phyloP scores from a whole-genome alignment of 768 basidiomycete genomes.

The Mycena chlorophos region DNA sequence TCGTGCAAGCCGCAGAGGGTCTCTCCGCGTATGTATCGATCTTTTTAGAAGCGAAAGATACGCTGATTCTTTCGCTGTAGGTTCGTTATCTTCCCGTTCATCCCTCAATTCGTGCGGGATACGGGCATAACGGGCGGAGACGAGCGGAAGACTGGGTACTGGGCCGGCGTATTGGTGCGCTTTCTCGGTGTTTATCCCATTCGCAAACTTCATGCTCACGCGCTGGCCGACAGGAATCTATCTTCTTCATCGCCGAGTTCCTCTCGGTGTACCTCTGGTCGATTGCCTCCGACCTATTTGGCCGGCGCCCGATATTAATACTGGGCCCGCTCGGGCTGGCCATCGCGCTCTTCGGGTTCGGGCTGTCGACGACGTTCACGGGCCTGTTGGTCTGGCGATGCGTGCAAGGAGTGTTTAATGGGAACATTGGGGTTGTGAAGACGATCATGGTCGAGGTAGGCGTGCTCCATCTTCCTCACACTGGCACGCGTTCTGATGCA shows the following conservation, averaged over 20 bases:
- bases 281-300: slow-evolving; percentile 42
- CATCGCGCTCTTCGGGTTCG: slow-evolving; percentile 42
- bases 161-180: slow-evolving; percentile 27
- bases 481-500: background rate
- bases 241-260: slow-evolving; percentile 46
- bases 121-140: slow-evolving; percentile 30
- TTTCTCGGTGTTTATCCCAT: background rate
- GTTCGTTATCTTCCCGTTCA: slow-evolving; percentile 53
- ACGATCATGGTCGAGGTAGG: slow-evolving; percentile 34
- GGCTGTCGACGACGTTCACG: slow-evolving; percentile 42
- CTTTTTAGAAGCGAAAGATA: background rate
- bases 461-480: slow-evolving; percentile 7
- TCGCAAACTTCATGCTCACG: background rate
- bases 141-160: slow-evolving; percentile 32
- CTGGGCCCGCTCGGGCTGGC: slow-evolving; percentile 43
- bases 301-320: slow-evolving; percentile 44
- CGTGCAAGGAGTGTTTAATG: slow-evolving; percentile 35
- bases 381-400: slow-evolving; percentile 27
- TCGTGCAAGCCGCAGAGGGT: background rate
- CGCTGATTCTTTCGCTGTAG: background rate
- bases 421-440: slow-evolving; percentile 34
- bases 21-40: background rate
- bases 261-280: slow-evolving; percentile 48
- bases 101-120: slow-evolving; percentile 28
- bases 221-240: slow-evolving; percentile 50